Base-by-base conservation (phyloP, 768 basidiomycete genomes). In the Suillus fuscotomentosus region DNA sequence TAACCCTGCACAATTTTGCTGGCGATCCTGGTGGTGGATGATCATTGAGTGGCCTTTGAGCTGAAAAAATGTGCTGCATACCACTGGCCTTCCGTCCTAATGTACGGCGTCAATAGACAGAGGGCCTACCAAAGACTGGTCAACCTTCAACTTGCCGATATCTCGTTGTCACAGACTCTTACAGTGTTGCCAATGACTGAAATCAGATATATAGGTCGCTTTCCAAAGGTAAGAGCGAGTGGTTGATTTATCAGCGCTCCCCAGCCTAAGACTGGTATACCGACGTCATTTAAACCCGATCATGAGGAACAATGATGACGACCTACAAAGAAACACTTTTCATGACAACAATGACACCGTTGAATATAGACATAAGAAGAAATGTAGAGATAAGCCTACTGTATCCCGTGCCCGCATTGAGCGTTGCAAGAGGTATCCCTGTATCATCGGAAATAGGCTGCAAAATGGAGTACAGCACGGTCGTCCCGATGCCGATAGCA, bases 1-100 rank as follows among this genome's bases (percentile, higher is more conserved):
- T 60, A 69, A 20, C 68, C 68, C 38, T 69, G 68, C 15, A 69
- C 60, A 36, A 69, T 69, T 57, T 69, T 69, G 24, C 65, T 69
- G 17, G 63, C 68, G 15, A 69, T 69, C 68, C 68, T 69, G 27
- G 24, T 9, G 8, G 41, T 11, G 17, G 13, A 56, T 55, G 5
- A 38, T 14, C 17, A 24, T n/a, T 13, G 36, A 55, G 47, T n/a
- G 48, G 6, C 43, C 22, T 45, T 39, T 61, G n/a, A 24, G 31
- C 22, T 31, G 20, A 31, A n/a, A 34, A 50, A 38, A 55, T 27
- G 42, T 6, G 15, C n/a, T 34, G 39, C 61, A 13, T 43, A 68
- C 68, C 68, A 69, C 50, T 69, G 68, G 8, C 65, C 45, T 45
- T 69, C 63, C 11, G 68, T 69, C 41, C 66, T 69, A 60, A 69